These are phyloP conservation scores for Ogataea siamensis DNA, from an alignment of 805 yeast genomes.

Conservation along the genomic window DNA sequence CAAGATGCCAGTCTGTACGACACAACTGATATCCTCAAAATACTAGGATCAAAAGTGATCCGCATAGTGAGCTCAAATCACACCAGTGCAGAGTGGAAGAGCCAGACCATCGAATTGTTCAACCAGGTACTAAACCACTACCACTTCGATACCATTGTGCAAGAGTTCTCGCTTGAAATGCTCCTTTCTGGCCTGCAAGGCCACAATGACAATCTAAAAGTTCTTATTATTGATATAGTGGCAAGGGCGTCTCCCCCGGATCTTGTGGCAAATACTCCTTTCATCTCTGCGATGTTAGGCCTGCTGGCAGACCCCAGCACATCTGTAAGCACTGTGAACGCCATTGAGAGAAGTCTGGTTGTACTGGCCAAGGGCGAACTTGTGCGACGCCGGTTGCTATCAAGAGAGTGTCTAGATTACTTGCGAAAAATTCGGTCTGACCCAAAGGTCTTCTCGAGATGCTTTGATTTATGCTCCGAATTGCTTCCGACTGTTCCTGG, in stretches of 20 bases:
- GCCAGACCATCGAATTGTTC: conserved; percentile 22
- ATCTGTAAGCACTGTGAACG: conserved; percentile 23
- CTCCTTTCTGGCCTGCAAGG: conserved; percentile 32
- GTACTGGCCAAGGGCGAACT: conserved; percentile 30
- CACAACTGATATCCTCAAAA: conserved; percentile 13
- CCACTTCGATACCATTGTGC: conserved; percentile 30
- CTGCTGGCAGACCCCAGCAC: conserved; percentile 23
- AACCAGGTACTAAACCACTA: conserved; percentile 28
- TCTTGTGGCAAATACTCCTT: conserved; percentile 33
- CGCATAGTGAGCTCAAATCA: conserved; percentile 26
- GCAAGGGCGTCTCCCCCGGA: conserved; percentile 32
- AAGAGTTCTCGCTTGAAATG: conserved; percentile 24
- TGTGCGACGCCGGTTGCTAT: conserved; percentile 30
- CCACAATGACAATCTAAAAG: conserved; percentile 27
- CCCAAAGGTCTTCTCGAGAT: conserved; percentile 28
- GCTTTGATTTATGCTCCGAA: conserved; percentile 32
- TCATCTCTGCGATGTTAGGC: conserved; percentile 26
- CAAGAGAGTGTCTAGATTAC: conserved; percentile 25
- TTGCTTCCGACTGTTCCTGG: conserved; percentile 26
- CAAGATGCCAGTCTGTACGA: conserved; percentile 19
- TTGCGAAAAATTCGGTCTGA: conserved; percentile 26
- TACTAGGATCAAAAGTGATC: conserved; percentile 23
- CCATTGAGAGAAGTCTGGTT: conserved; percentile 24
- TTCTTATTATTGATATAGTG: conserved; percentile 27
- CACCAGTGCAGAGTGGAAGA: conserved; percentile 24